Percentiles rank a stretch among this genome's conserved stretches.
Evolutionary conservation across 1,284 basidiomycete genomes (phyloP).

Genomic region (Rhodofomes roseus): DNA sequence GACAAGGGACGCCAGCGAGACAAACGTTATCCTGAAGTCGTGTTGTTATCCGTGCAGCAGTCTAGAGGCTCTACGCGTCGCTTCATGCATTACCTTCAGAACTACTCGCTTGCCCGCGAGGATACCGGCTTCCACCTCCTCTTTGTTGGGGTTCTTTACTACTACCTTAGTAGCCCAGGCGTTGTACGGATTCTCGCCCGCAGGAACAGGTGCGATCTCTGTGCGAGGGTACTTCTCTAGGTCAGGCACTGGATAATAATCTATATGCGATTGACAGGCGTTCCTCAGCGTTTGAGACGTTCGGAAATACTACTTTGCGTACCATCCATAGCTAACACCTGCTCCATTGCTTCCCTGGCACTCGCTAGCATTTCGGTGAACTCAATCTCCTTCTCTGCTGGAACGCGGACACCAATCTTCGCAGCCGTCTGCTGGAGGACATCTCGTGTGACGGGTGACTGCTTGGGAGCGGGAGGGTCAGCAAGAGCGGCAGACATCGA

Average conservation of each 20-base stretch:
- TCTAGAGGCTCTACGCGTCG: not conserved
- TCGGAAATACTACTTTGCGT: not conserved
- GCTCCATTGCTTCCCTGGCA: slow-evolving; percentile 17
- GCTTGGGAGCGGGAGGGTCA: not conserved
- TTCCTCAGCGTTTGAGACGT: not conserved
- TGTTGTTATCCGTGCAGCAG: not conserved
- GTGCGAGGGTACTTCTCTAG: slow-evolving; percentile 14
- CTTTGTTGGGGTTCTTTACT: slow-evolving; percentile 9
- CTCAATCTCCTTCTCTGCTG: slow-evolving; percentile 13
- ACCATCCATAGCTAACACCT: slow-evolving; percentile 20
- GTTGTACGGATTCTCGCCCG: slow-evolving; percentile 16
- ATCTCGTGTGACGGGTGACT: slow-evolving; percentile 11
- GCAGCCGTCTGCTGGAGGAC: slow-evolving; percentile 15
- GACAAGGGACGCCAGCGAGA: slow-evolving; percentile 34
- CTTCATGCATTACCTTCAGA: slow-evolving; percentile 11
- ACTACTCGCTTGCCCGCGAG: slow-evolving; percentile 16
- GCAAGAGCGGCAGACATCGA: not conserved
- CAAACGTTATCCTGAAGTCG: slow-evolving; percentile 34
- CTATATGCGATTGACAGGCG: slow-evolving; percentile 2
- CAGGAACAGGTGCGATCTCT: slow-evolving; percentile 8
- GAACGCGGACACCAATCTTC: slow-evolving; percentile 14
- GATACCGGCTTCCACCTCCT: slow-evolving; percentile 7
- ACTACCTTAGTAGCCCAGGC: slow-evolving; percentile 20
- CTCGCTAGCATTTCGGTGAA: slow-evolving; percentile 15
- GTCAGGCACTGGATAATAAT: slow-evolving; percentile 15